Percentiles rank a stretch among this genome's conserved stretches.
Conservation (phyloP, 2,329 filamentous ascomycete species). For the Ceratocystis cubensis region DNA sequence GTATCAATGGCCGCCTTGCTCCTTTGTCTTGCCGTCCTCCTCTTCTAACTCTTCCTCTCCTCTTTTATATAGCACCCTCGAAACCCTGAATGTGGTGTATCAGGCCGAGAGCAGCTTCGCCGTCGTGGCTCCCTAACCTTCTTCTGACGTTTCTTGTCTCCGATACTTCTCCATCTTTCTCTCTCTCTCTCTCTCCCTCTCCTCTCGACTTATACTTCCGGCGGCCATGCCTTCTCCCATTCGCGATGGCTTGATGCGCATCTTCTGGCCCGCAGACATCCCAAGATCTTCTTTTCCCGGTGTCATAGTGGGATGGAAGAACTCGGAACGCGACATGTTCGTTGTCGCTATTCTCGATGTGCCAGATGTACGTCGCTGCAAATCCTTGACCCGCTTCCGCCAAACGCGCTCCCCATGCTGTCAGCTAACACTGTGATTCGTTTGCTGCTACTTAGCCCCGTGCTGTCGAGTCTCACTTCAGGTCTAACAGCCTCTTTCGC, state of each 20-base stretch:
- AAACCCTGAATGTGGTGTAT: slow-evolving; percentile 65
- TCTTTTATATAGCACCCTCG: slow-evolving; percentile 58
- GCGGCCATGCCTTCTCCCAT: slow-evolving; percentile 47
- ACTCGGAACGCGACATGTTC: slow-evolving; percentile 80
- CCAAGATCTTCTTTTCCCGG: slow-evolving; percentile 59
- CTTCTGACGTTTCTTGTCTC: slow-evolving; percentile 46
- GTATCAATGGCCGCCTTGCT: slow-evolving; percentile 24
- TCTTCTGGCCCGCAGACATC: slow-evolving; percentile 95
- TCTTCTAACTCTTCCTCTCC: slow-evolving; percentile 9
- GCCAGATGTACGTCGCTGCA: slow-evolving; percentile 56
- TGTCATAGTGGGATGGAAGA: slow-evolving; percentile 89
- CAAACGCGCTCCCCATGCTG: neutral
- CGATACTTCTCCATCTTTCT: too few relatives aligned
- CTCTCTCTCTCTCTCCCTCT: neutral
- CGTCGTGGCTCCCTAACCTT: slow-evolving; percentile 59
- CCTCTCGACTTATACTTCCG: slow-evolving; percentile 22
- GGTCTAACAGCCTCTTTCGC: slow-evolving; percentile 69
- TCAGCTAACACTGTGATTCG: neutral
- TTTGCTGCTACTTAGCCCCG: slow-evolving; percentile 40
- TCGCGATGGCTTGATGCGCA: slow-evolving; percentile 84
- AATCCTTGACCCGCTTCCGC: neutral
- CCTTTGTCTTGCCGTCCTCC: neutral
- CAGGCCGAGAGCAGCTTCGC: slow-evolving; percentile 86
- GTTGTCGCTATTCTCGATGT: slow-evolving; percentile 82
- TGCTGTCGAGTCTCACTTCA: slow-evolving; percentile 78